Percentiles rank a stretch among this genome's conserved stretches.
phyloP scores from a whole-genome alignment of 2,329 filamentous ascomycete genomes.

The Trichoderma gracile region DNA sequence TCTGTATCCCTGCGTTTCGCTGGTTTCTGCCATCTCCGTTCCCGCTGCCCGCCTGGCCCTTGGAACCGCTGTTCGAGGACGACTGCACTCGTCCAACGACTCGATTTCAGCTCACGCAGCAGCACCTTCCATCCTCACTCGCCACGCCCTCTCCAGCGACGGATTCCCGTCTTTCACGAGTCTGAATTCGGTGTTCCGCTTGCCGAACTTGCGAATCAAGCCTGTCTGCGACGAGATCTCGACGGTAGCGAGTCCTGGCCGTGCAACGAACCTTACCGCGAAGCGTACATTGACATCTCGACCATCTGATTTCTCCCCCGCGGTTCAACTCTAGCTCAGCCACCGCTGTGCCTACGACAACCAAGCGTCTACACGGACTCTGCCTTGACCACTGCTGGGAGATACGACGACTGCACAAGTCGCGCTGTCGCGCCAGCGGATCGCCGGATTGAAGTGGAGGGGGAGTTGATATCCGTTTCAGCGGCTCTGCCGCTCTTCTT shows the following conservation, averaged over 20 bases:
- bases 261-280: neutral
- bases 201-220: neutral
- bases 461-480: slow-evolving; percentile 50
- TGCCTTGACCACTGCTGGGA: neutral
- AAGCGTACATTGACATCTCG: slow-evolving; percentile 4
- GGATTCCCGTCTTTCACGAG: neutral
- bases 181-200: neutral
- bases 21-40: slow-evolving; percentile 25
- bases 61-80: slow-evolving; percentile 41
- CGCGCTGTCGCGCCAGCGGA: slow-evolving; percentile 46
- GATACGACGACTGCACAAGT: slow-evolving; percentile 36
- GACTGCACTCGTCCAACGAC: slow-evolving; percentile 46
- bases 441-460: slow-evolving; percentile 55
- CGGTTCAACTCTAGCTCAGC: slow-evolving; percentile 18
- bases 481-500: slow-evolving; percentile 61
- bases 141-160: neutral
- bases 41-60: slow-evolving; percentile 27
- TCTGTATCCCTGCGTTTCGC: slow-evolving; percentile 28
- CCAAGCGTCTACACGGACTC: slow-evolving; percentile 6
- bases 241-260: neutral
- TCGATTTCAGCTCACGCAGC: slow-evolving; percentile 24
- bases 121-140: slow-evolving; percentile 2
- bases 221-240: slow-evolving; percentile 4
- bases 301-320: slow-evolving; percentile 1
- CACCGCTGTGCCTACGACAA: slow-evolving; percentile 8